Evolutionary conservation across 192 early-diverging fungal genomes (phyloP).

Genomic region (Coemansia sp.): DNA sequence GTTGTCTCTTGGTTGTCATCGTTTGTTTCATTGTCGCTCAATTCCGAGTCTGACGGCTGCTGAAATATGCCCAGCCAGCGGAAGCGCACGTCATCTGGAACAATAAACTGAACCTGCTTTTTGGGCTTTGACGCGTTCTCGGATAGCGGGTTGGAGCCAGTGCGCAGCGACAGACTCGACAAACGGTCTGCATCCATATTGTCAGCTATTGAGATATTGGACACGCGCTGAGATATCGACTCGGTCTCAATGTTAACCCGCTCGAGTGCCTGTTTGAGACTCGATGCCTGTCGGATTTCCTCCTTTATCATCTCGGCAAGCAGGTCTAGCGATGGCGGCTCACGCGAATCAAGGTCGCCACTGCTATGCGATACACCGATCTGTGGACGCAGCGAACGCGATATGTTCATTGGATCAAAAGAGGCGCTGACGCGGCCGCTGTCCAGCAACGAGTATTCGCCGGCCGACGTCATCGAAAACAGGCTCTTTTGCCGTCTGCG

Average conservation of each 20-base stretch:
- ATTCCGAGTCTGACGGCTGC: constrained; percentile 31
- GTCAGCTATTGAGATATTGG: constrained; percentile 15
- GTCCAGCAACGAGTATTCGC: constrained; percentile 46
- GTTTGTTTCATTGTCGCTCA: constrained; percentile 1
- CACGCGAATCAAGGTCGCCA: constrained; percentile 11
- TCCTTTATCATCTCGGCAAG: constrained; percentile 55
- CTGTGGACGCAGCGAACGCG: constrained; percentile 8
- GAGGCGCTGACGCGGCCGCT: constrained; percentile 24
- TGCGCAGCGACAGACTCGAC: not conserved
- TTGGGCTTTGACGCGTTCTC: not conserved
- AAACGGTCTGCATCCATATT: not conserved
- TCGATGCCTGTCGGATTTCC: constrained; percentile 54
- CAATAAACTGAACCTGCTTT: constrained; percentile 43
- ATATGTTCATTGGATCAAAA: constrained; percentile 29
- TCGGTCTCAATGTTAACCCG: constrained; percentile 37
- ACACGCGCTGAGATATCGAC: constrained; percentile 32
- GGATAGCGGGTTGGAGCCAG: not conserved
- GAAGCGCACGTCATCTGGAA: constrained; percentile 54
- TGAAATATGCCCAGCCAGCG: constrained; percentile 55
- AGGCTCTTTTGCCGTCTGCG: constrained; percentile 50
- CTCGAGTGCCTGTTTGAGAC: constrained; percentile 46
- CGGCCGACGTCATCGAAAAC: constrained; percentile 51
- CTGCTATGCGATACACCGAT: constrained; percentile 5
- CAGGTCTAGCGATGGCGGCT: constrained; percentile 44
- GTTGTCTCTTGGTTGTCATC: constrained; percentile 1